phyloP scores from a whole-genome alignment of 495 filamentous ascomycete species.

The Oidiodendron maius region DNA sequence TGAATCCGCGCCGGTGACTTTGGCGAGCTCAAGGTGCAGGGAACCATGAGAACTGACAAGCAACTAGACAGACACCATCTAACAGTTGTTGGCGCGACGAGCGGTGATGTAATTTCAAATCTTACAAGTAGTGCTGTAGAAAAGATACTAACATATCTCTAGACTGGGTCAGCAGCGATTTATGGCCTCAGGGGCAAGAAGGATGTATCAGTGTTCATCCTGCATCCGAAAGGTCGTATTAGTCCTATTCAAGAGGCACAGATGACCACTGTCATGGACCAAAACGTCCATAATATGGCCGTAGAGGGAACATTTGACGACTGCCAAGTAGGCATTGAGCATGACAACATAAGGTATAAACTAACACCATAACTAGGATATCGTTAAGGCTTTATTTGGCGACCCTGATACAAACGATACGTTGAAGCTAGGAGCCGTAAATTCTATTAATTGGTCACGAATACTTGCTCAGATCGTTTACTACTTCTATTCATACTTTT shows the following conservation, averaged over 20 bases:
- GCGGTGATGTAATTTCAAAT: conserved; percentile 52
- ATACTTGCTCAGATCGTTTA: conserved; percentile 93
- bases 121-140: background rate
- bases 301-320: conserved; percentile 90
- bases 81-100: conserved; percentile 87
- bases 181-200: conserved; percentile 97
- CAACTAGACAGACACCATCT: conserved; percentile 66
- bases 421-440: conserved; percentile 77
- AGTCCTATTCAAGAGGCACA: conserved; percentile 87
- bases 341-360: background rate
- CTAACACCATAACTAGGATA: conserved; percentile 48
- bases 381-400: conserved; percentile 86
- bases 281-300: conserved; percentile 83
- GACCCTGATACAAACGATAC: conserved; percentile 68
- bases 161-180: conserved; percentile 87
- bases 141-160: background rate
- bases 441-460: conserved; percentile 85
- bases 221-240: conserved; percentile 78
- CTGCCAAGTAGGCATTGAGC: conserved; percentile 57
- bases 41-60: background rate
- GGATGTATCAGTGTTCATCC: conserved; percentile 87
- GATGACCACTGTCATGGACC: conserved; percentile 86
- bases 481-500: conserved; percentile 88
- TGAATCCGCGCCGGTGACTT: background rate
- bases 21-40: background rate